These are phyloP conservation scores for Metarhizium humberi DNA, from an alignment of 2,329 filamentous ascomycete genomes.

Conservation along the genomic window DNA sequence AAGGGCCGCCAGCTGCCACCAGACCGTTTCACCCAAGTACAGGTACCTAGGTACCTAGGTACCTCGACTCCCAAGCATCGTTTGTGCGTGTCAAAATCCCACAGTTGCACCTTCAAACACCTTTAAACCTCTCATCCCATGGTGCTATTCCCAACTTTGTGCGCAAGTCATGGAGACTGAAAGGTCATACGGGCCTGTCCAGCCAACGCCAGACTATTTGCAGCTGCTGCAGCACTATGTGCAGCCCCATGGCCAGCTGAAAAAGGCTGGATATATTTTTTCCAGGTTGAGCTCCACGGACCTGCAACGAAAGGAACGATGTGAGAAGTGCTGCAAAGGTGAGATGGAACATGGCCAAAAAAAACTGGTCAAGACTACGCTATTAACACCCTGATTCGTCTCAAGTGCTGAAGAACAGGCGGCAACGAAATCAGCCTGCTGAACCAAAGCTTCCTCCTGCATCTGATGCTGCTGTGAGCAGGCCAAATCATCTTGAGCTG, in stretches of 20 bases:
- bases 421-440: background rate
- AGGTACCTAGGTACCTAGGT: background rate
- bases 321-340: constrained; percentile 18
- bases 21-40: too few species aligned
- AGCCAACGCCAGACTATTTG: constrained; percentile 11
- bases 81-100: too few species aligned
- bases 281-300: constrained; percentile 15
- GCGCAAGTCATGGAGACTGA: constrained; percentile 2
- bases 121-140: background rate
- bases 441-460: background rate
- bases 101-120: too few species aligned
- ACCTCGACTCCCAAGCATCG: background rate
- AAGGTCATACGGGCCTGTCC: constrained; percentile 8
- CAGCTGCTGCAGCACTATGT: constrained; percentile 11
- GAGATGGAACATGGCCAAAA: background rate
- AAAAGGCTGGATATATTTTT: constrained; percentile 18
- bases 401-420: constrained; percentile 1
- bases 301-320: constrained; percentile 22
- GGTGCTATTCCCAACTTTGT: background rate
- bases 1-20: too few species aligned
- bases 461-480: background rate
- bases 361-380: background rate
- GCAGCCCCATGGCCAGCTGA: constrained; percentile 11
- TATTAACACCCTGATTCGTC: background rate
- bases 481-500: background rate